phyloP scores from a whole-genome alignment of 768 basidiomycete genomes.

The Pleurotus tuoliensis region DNA sequence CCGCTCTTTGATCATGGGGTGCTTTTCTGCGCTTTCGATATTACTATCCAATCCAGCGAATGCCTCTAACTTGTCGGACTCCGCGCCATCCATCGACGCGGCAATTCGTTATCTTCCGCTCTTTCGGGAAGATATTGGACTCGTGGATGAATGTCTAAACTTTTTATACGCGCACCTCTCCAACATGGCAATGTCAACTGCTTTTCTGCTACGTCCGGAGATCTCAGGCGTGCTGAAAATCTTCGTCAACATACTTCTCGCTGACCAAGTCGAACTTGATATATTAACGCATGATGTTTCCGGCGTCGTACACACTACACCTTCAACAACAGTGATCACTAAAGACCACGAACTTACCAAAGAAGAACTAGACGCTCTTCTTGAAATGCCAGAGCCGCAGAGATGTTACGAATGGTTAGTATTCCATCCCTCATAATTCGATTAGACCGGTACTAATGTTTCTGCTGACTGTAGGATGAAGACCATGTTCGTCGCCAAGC shows the following conservation, averaged over 20 bases:
- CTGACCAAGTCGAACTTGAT: conserved; percentile 70
- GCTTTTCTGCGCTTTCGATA: conserved; percentile 55
- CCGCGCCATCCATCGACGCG: conserved; percentile 58
- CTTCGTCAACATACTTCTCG: conserved; percentile 61
- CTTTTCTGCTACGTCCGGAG: conserved; percentile 66
- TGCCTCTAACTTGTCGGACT: conserved; percentile 42
- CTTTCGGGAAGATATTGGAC: conserved; percentile 53
- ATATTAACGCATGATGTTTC: conserved; percentile 57
- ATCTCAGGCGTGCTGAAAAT: conserved; percentile 70
- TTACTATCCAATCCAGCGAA: conserved; percentile 64
- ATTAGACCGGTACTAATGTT: too few relatives aligned
- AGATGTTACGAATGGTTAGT: conserved; percentile 80
- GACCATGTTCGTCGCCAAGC: conserved; percentile 73
- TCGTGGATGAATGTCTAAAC: conserved; percentile 70
- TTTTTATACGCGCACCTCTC: conserved; percentile 76
- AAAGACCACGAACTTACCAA: conserved; percentile 64
- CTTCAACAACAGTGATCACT: conserved; percentile 42
- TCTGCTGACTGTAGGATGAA: conserved; percentile 67
- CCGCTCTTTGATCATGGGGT: conserved; percentile 69
- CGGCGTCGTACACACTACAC: conserved; percentile 52
- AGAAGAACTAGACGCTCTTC: conserved; percentile 61
- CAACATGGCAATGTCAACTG: conserved; percentile 69
- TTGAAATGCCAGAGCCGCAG: conserved; percentile 65
- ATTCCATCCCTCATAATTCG: too few relatives aligned
- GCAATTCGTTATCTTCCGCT: conserved; percentile 73